A percentile compares a stretch with the other conserved stretches of the same genome.
These are phyloP conservation scores for Pseudozyma tsukubaensis DNA, from an alignment of 1,284 basidiomycete species.

Conservation along the genomic window DNA sequence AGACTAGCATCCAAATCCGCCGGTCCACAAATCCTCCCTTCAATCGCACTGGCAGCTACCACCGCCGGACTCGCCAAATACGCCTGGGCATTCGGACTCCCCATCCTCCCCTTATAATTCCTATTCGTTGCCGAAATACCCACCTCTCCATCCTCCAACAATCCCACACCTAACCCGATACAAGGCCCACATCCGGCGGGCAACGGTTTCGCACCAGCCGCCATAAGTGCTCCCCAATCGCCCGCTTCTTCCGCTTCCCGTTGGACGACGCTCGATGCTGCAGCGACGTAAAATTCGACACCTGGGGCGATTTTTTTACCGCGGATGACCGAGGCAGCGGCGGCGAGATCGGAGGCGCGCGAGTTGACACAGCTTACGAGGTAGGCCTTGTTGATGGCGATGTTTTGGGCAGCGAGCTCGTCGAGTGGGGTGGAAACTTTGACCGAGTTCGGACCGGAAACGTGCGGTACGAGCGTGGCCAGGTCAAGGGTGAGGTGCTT, in stretches of 20 bases:
- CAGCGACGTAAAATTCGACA: conserved; percentile 97
- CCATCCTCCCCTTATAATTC: conserved; percentile 99
- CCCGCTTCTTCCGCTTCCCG: conserved; percentile 85
- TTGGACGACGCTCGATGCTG: conserved; percentile 91
- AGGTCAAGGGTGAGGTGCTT: conserved; percentile 92
- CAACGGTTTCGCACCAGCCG: conserved; percentile 88
- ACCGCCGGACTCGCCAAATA: conserved; percentile 97
- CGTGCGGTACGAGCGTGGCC: conserved; percentile 90
- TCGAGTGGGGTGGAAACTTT: conserved; percentile 93
- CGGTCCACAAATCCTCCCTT: conserved; percentile 90
- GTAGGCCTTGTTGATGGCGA: conserved; percentile 96
- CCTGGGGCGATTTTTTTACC: conserved; percentile 84
- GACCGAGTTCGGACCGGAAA: conserved; percentile 97
- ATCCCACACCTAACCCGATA: conserved; percentile 91
- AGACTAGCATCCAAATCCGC: conserved; percentile 73
- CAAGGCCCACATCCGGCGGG: conserved; percentile 98
- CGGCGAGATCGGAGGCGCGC: conserved; percentile 91
- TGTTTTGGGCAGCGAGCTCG: conserved; percentile 78
- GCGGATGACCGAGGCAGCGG: conserved; percentile 87
- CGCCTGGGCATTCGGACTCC: conserved; percentile 90
- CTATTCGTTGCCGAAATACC: conserved; percentile 98
- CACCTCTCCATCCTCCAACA: conserved; percentile 91
- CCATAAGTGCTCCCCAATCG: conserved; percentile 87
- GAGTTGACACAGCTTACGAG: conserved; percentile 99
- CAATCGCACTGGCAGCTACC: conserved; percentile 92